A percentile compares a stretch with the other conserved stretches of the same genome.
Conservation (phyloP, 805 yeast species). For the Candida ovalis region DNA sequence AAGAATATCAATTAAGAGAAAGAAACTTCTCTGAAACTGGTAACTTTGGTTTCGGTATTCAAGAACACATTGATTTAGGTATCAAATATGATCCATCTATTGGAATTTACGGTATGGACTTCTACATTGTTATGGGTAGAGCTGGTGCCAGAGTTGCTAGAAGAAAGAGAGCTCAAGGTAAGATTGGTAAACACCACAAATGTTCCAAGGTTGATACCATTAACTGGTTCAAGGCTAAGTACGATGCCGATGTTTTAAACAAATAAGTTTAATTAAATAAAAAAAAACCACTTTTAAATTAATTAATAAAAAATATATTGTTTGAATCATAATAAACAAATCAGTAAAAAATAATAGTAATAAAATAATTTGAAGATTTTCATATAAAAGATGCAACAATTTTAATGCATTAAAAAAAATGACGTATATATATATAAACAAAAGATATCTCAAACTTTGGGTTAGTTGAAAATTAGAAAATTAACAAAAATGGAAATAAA, state of each 20-base stretch:
- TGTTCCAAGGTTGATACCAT: slow-evolving; percentile 92
- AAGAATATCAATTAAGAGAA: slow-evolving; percentile 94
- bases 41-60: slow-evolving; percentile 99
- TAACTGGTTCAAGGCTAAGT: slow-evolving; percentile 98
- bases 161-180: slow-evolving; percentile 91
- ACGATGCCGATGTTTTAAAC: slow-evolving; percentile 96
- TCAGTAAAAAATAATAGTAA: background rate
- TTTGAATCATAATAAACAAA: too few relatives aligned
- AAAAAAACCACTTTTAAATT: background rate
- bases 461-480: too few relatives aligned
- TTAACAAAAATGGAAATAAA: too few relatives aligned
- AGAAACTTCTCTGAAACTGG: slow-evolving; percentile 98
- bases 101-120: slow-evolving; percentile 99
- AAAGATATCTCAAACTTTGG: too few relatives aligned
- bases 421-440: too few relatives aligned
- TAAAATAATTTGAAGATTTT: background rate
- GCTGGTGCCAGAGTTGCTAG: slow-evolving; percentile 99
- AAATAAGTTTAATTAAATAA: slow-evolving; percentile 42
- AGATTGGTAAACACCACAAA: slow-evolving; percentile 89
- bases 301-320: background rate
- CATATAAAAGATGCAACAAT: background rate
- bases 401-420: background rate
- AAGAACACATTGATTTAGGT: slow-evolving; percentile 99
- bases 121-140: slow-evolving; percentile 99
- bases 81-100: slow-evolving; percentile 99